phyloP scores from a whole-genome alignment of 78 protist genomes.

The Dictyostelium discoideum region dicty_2.7 NC_007088.5:4766001-4766500 shows the following conservation, averaged over 20 bases:
- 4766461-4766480: conserved; percentile 35
- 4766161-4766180: conserved; percentile 42
- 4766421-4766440: conserved; percentile 75
- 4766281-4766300: conserved; percentile 44
- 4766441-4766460: conserved; percentile 33
- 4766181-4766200: background rate
- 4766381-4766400: background rate
- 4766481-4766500: background rate
- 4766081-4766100: conserved; percentile 54
- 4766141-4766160: conserved; percentile 77
- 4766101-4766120: background rate
- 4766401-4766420: conserved; percentile 32
- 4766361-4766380: conserved; percentile 36
- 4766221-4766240: background rate
- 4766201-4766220: background rate
- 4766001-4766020: background rate
- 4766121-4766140: conserved; percentile 28
- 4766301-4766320: conserved; percentile 24
- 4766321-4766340: conserved; percentile 59
- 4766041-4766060: conserved; percentile 79
- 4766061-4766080: conserved; percentile 24
- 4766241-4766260: background rate
- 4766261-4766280: conserved; percentile 68
- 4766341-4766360: conserved; percentile 20
- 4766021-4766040: conserved; percentile 8